Conservation (phyloP, 805 yeast genomes). For the Candida ponderosae region DNA sequence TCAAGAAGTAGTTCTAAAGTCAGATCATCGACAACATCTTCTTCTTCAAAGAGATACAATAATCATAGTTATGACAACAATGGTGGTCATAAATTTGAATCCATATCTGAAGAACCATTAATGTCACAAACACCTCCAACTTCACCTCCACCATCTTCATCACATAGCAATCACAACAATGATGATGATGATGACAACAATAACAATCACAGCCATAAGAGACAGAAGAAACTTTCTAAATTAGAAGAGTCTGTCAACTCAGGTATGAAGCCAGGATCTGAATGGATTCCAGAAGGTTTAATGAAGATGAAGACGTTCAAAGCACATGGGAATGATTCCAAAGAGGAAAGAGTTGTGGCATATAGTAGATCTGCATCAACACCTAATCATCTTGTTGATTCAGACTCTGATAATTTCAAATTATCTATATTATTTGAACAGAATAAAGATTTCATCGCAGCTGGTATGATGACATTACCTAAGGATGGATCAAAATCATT, state of each 20-base stretch:
- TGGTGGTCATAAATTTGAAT: neutral
- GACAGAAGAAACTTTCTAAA: too few species aligned
- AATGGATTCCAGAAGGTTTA: conserved; percentile 40
- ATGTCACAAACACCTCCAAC: conserved; percentile 12
- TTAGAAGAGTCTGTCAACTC: too few species aligned
- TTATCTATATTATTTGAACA: conserved; percentile 59
- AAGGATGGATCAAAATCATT: conserved; percentile 50
- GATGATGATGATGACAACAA: conserved; percentile 28
- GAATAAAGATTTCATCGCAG: conserved; percentile 57
- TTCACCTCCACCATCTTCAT: conserved; percentile 12
- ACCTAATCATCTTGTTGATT: conserved; percentile 30
- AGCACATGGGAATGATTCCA: conserved; percentile 39
- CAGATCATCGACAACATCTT: conserved; percentile 5
- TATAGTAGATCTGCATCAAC: conserved; percentile 54
- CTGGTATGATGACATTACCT: conserved; percentile 67
- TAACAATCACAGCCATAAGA: too few species aligned
- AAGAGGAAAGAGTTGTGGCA: conserved; percentile 44
- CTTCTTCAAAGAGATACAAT: conserved; percentile 6
- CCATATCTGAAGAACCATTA: conserved; percentile 24
- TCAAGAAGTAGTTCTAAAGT: conserved; percentile 2
- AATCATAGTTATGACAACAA: conserved; percentile 14
- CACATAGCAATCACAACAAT: conserved; percentile 17
- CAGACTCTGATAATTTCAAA: conserved; percentile 45
- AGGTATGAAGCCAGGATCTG: conserved; percentile 33
- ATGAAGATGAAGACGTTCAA: conserved; percentile 41